Evolutionary conservation across 2,329 filamentous ascomycete species (phyloP).

Genomic region (Ophiostoma sp.): DNA sequence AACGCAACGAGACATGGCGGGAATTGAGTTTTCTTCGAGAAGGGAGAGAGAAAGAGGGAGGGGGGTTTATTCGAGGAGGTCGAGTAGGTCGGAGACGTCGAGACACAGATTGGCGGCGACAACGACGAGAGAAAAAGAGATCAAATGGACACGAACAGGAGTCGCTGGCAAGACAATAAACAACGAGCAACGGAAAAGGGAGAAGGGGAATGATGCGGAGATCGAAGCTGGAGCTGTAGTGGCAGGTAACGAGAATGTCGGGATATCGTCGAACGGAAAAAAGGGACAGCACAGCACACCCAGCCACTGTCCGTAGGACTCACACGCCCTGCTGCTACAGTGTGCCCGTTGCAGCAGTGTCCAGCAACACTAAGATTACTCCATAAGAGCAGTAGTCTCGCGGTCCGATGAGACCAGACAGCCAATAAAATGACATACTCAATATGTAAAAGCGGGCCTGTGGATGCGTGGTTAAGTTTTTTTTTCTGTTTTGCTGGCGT

Average conservation of each 20-base stretch:
- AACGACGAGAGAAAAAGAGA: conserved; percentile 6
- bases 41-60: background rate
- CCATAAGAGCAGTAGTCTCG: conserved; percentile 15
- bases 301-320: conserved; percentile 8
- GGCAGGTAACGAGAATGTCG: conserved; percentile 18
- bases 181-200: conserved; percentile 1
- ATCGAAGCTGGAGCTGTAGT: conserved; percentile 14
- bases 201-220: background rate
- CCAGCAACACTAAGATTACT: background rate
- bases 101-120: background rate
- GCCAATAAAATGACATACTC: conserved; percentile 17
- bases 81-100: background rate
- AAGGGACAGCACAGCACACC: conserved; percentile 15
- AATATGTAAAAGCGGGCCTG: conserved; percentile 13
- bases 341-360: background rate
- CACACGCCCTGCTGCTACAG: background rate
- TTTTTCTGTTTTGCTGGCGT: conserved; percentile 18
- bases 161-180: conserved; percentile 2
- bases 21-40: background rate
- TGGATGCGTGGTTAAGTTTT: conserved; percentile 21
- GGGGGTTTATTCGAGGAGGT: background rate
- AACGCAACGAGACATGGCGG: conserved; percentile 44
- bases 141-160: background rate
- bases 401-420: background rate
- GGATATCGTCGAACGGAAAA: conserved; percentile 17